These are phyloP conservation scores for Fusarium chlamydosporum DNA, from an alignment of 2,329 filamentous ascomycete genomes.

Conservation along the genomic window DNA sequence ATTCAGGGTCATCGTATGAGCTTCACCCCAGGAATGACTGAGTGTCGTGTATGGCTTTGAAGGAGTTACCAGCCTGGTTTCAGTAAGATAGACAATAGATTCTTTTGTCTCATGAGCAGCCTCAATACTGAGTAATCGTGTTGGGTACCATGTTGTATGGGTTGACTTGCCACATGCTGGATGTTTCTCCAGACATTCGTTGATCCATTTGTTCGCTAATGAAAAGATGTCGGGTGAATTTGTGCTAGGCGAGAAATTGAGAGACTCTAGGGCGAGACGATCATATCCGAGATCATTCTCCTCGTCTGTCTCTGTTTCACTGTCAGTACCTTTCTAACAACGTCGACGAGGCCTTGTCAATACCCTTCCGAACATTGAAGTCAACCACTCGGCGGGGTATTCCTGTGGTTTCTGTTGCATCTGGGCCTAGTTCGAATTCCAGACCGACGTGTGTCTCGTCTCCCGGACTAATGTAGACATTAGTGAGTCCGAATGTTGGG, in stretches of 20 bases:
- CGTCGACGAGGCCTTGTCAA: no score
- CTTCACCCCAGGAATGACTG: constrained; percentile 4
- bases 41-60: background rate
- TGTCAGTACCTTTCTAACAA: background rate
- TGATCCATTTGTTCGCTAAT: background rate
- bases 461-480: no score
- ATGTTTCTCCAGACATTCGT: background rate
- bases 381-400: background rate
- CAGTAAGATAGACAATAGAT: background rate
- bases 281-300: background rate
- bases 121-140: background rate
- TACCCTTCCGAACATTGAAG: background rate
- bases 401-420: background rate
- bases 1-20: background rate
- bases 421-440: background rate
- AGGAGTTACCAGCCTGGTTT: background rate
- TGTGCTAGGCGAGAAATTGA: background rate
- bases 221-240: background rate
- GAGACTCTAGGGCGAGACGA: background rate
- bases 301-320: background rate
- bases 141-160: background rate
- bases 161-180: background rate
- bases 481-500: background rate
- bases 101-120: background rate
- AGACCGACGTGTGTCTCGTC: background rate